Evolutionary conservation across 345 rosid genomes (phyloP), one percentile per base, ranked within the genome.

Genomic region (Melaleuca quinquenervia): DNA sequence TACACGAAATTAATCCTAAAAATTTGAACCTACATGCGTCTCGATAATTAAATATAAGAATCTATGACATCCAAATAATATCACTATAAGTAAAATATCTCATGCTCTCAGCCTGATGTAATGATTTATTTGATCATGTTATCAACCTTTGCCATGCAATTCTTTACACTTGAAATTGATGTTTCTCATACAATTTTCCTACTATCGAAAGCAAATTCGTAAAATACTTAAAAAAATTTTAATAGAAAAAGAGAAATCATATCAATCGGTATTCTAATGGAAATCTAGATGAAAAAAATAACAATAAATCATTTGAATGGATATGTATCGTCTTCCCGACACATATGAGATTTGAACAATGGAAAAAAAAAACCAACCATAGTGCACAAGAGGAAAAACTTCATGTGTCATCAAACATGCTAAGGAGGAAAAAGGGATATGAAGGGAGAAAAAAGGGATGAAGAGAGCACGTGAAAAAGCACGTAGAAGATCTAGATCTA

Each of bases 21-120:
- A n/a, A n/a, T 27, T 27, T 60, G 4, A 60, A 60, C 7, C 8
- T 27, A 60, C 2, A 1, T 0, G 0, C 16, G 0, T 29, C 22
- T 64, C 12, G 3, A 64, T 6, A 1, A 1, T 64, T 45, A 5
- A 8, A 2, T 32, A 8, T 4, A 64, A 64, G 16, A 64, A 29
- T 64, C 16, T 64, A 32, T 5, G 32, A 16, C 78, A 32, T 64
- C 6, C 78, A 64, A 64, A 64, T 64, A 64, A 32, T 32, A 16
- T 64, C 6, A 1, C 8, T 64, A 5, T 0, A 15, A 32, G 78
- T 64, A 21, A 53, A 21, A 22, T 53, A 53, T 20, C 21, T 2
- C 56, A 21, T 21, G 11, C 26, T 26, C 56, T 8, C 56, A 3
- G 0, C 4, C n/a, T n/a, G 26, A 7, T 53, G 8, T 11, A 53